phyloP scores from a whole-genome alignment of 352 stramenopile species.

The Pythium brassicae region DNA sequence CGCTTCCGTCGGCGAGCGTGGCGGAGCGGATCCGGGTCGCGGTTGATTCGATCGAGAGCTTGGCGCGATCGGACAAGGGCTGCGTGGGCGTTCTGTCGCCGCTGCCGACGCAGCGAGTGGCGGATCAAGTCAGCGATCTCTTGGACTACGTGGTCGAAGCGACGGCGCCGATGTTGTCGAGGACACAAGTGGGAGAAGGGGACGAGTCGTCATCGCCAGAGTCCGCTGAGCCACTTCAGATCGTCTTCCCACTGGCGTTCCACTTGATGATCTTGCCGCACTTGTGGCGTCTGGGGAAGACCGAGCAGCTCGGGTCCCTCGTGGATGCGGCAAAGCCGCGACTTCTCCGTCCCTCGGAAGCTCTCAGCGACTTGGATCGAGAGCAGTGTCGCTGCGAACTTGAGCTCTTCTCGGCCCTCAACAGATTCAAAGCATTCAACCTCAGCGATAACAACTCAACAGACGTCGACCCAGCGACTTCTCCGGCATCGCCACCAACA shows the following conservation, averaged over 20 bases:
- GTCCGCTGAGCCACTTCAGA: background rate
- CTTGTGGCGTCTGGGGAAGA: constrained; percentile 23
- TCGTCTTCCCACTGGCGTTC: constrained; percentile 27
- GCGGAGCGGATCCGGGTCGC: constrained; percentile 32
- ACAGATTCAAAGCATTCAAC: background rate
- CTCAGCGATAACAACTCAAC: background rate
- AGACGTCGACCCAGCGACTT: background rate
- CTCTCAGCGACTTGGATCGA: constrained; percentile 1
- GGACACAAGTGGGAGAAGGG: background rate
- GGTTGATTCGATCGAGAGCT: constrained; percentile 33
- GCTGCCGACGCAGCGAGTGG: background rate
- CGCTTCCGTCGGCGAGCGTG: constrained; percentile 12
- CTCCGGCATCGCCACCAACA: no score
- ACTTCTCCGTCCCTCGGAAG: background rate
- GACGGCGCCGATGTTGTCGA: constrained; percentile 18
- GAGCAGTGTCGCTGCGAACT: constrained; percentile 16
- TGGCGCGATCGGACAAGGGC: constrained; percentile 1
- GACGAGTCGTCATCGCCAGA: background rate
- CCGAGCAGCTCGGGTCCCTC: constrained; percentile 15
- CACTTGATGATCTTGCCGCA: constrained; percentile 25
- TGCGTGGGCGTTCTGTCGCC: constrained; percentile 7
- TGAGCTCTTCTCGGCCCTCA: constrained; percentile 24
- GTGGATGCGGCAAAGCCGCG: constrained; percentile 17
- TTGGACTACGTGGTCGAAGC: constrained; percentile 35
- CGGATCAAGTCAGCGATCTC: constrained; percentile 18